Conservation (phyloP, 2,329 filamentous ascomycete species). For the Scytalidium sp. region DNA sequence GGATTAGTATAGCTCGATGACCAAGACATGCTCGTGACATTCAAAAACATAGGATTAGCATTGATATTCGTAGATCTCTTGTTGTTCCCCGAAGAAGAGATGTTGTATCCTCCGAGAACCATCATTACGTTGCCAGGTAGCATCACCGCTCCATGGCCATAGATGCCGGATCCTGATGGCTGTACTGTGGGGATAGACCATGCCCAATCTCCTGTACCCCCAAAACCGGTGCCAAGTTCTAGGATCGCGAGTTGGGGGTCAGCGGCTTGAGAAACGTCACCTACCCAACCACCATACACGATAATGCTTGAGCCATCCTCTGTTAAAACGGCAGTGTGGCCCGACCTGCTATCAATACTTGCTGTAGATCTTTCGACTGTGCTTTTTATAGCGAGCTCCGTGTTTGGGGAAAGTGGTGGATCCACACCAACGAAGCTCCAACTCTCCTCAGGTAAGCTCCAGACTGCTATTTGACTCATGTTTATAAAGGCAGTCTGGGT, state of each 20-base stretch:
- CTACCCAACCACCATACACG: constrained; percentile 90
- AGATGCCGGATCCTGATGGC: constrained; percentile 48
- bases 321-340: constrained; percentile 80
- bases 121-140: constrained; percentile 68
- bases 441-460: constrained; percentile 78
- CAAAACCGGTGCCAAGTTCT: constrained; percentile 71
- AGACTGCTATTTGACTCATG: constrained; percentile 87
- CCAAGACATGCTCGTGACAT: constrained; percentile 59
- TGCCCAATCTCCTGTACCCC: constrained; percentile 65
- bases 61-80: constrained; percentile 31
- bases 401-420: constrained; percentile 38
- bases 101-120: constrained; percentile 60
- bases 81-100: constrained; percentile 27
- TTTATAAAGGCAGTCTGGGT: constrained; percentile 84
- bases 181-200: constrained; percentile 59
- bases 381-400: constrained; percentile 55
- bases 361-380: constrained; percentile 8
- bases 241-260: constrained; percentile 78
- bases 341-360: constrained; percentile 69
- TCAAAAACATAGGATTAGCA: constrained; percentile 48
- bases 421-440: constrained; percentile 80
- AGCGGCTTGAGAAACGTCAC: constrained; percentile 71
- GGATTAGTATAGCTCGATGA: constrained; percentile 52
- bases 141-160: constrained; percentile 61
- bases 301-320: constrained; percentile 76